Conservation (phyloP, 768 basidiomycete genomes). For the Pleurotus salmoneostramineus region DNA sequence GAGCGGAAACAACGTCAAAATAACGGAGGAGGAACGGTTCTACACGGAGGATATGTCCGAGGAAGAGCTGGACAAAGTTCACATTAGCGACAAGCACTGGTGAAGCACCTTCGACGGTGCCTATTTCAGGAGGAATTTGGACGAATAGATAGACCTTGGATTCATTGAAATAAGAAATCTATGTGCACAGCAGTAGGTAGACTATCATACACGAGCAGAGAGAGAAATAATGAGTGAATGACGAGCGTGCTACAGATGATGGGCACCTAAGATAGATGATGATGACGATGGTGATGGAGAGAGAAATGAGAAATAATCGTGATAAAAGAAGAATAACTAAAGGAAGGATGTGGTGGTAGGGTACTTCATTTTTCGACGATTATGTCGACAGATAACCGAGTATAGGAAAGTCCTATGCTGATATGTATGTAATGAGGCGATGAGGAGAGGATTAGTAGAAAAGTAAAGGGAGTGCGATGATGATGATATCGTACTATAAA, state of each 20-base stretch:
- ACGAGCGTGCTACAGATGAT: neutral
- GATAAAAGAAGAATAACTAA: neutral
- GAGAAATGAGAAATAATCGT: neutral
- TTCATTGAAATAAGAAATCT: neutral
- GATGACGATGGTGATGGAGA: neutral
- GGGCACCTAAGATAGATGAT: neutral
- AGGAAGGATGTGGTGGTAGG: neutral
- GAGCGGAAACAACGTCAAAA: constrained; percentile 42
- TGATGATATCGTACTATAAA: neutral
- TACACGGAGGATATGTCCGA: constrained; percentile 36
- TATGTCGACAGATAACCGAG: no score
- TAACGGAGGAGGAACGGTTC: constrained; percentile 45
- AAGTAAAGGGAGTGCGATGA: neutral
- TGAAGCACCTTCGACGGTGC: constrained; percentile 9
- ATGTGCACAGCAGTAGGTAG: neutral
- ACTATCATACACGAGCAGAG: neutral
- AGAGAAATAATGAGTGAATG: neutral
- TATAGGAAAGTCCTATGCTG: neutral
- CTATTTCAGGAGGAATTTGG: neutral
- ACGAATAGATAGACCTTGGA: neutral
- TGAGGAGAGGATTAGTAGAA: neutral
- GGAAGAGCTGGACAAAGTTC: constrained; percentile 28
- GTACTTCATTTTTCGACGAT: neutral
- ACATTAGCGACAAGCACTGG: constrained; percentile 30
- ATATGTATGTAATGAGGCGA: neutral